Conservation (phyloP, 345 rosid species). For the Murraya paniculata region DNA sequence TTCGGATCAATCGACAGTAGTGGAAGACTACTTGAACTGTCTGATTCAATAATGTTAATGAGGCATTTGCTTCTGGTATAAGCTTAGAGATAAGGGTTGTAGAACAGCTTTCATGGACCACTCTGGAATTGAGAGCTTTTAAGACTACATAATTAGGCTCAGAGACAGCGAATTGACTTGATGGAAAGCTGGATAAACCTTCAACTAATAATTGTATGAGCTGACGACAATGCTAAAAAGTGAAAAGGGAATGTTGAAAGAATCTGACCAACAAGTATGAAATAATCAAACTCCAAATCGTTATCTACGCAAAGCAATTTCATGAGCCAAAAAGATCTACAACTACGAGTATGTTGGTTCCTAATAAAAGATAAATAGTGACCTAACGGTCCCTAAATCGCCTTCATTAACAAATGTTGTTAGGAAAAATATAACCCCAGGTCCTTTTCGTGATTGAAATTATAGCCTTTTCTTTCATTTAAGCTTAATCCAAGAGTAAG, state of each 20-base stretch:
- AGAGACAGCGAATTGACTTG: not conserved
- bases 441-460: too few relatives aligned
- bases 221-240: not conserved
- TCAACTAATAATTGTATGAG: not conserved
- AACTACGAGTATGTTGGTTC: slow-evolving; percentile 20
- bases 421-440: too few relatives aligned
- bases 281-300: not conserved
- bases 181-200: not conserved
- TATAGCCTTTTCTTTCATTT: too few relatives aligned
- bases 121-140: slow-evolving; percentile 6
- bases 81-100: not conserved
- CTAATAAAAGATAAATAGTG: slow-evolving; percentile 10
- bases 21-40: not conserved
- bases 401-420: not conserved
- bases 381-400: slow-evolving; percentile 14
- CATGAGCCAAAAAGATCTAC: not conserved
- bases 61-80: not conserved
- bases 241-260: not conserved
- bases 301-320: not conserved
- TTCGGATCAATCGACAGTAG: not conserved
- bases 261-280: not conserved
- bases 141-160: slow-evolving; percentile 1
- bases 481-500: too few relatives aligned
- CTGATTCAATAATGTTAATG: not conserved
- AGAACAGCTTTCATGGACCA: slow-evolving; percentile 20